Evolutionary conservation across 208 protist genomes (phyloP), one percentile per base, ranked within the genome.

Genomic region (Trypanosoma boissoni): DNA sequence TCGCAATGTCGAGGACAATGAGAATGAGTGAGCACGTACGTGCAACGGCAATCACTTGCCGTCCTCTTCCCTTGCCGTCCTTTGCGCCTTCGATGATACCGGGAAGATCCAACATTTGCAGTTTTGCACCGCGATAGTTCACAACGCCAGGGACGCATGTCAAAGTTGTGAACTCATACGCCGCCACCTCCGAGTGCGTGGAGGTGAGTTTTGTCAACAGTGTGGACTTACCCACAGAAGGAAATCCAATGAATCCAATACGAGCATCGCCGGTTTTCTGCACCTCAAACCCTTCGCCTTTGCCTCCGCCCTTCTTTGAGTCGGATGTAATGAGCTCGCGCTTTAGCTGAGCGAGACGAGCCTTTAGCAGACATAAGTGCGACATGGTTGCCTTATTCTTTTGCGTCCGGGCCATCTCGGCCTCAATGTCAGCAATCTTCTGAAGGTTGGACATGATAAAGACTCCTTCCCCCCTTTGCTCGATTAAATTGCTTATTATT

Each of bases 31-130:
- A 90, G 78, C 98, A 99, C 2, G 98, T 99, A 31, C 98, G 87
- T 2, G 90, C 91, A 37, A 96, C 92, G 20, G 96, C 92, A 68
- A 99, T 98, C 41, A 99, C 97, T 75, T 99, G 98, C 21, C 97
- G 86, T 82, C 98, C 98, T 62, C 98, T 87, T 78, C 98, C 98
- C 70, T 99, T 99, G 58, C 98, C 98, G 57, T 99, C 97, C 71
- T 99, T 99, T 29, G 98, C 98, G 36, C 98, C 98, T 72, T 99
- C 98, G 70, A 99, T 99, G 72, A 99, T 99, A 88, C 98, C 94
- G 46, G 97, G 95, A 18, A 98, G 80, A 83, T 98, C 97, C 1
- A 98, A 74, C 80, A 98, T 94, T 79, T 98, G 92, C 56, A 97
- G 73, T 76, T 96, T 95, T 21, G 92, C 92, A 26, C 89, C 91